Evolutionary conservation across 2,329 filamentous ascomycete species (phyloP), one percentile per base, ranked within the genome.

Genomic region (Phaeosphaeriaceae sp.): DNA sequence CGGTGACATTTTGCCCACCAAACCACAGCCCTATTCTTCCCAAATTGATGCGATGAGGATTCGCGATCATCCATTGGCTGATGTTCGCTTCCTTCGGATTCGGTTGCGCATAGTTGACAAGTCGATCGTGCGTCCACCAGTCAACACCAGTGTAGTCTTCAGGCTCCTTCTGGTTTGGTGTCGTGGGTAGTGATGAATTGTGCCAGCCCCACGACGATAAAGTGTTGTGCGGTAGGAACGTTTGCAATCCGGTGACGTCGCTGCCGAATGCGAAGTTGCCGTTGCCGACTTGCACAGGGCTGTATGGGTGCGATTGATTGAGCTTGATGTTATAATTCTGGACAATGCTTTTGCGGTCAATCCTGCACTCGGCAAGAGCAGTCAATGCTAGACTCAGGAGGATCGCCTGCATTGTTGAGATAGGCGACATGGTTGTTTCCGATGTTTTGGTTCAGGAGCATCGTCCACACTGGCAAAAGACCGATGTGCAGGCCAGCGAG

Each of bases 1-100:
- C 83, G 1, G 72, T 79, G 10, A 84, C 72, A 58, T 79, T 73
- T 0, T 58, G 46, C 1, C 67, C 75, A 2, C 73, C 72, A 61
- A 84, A 85, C 55, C 76, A 78, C 28, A 86, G 69, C 3, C 84
- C 84, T 10, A 85, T 77, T 2, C 77, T 79, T 2, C 78, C 84
- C 1, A 86, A 62, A 59, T 85, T 86, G 19, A 85, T 71, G 6
- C 84, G 76, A 64, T 86, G 83, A 0, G 84, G 84, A 60, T 86
- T 86, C 55, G 79, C 77, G 28, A 84, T 84, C 21, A 86, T 70
- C 85, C 84, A 87, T 57, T 85, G 81, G 2, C 81, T 83, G 24
- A 81, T 81, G 9, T 77, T 71, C 17, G 70, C 67, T 52, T 82
- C 66, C 3, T 69, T 69, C 1, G 79, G 77, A 54, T 82, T 81